Evolutionary conservation across 2,329 filamentous ascomycete species (phyloP), one percentile per base, ranked within the genome.

Genomic region (Cryphonectria japonica): DNA sequence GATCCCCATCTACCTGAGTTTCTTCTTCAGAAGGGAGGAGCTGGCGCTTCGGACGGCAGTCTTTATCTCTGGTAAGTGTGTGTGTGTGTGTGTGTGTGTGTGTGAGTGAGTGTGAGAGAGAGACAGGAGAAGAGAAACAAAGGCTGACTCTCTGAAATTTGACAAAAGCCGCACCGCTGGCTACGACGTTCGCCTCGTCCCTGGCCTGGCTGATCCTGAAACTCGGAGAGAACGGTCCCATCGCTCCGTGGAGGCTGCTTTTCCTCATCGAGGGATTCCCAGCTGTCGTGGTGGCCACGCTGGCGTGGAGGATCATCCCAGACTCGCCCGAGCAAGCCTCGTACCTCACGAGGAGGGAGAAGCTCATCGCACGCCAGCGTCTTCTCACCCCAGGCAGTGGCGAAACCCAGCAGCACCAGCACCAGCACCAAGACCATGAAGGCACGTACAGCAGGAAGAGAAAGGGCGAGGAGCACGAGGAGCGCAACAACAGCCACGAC

Each of bases 221-320:
- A 76, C 76, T 94, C 19, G 93, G 89, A 66, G 82, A 88, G 64
- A 77, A 85, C 72, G 84, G 87, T 1, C 92, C 92, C 22, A 90
- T 97, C 66, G 92, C 93, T 0, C 89, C 92, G 4, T 97, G 94
- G 94, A 88, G 94, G n/a, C 85, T 95, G 1, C 85, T 97, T 39
- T 97, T 97, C 77, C 85, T 97, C 9, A 76, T 95, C 16, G 94
- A 97, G 79, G 94, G 94, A 1, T 95, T 97, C 72, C 94, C 94
- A 1, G 94, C 92, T 37, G 87, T 97, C 60, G 73, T 97, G 11
- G 88, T 93, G 16, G 91, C 93, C 7, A 88, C 92, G 0, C 85
- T 91, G 73, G 92, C 93, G 16, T 97, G 90, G 91, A 84, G 85
- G 68, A 83, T 91, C 77, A 89, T 97, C 66, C 94, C 94, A 0